Conservation (phyloP, 495 filamentous ascomycete species). For the Penicillium turbatum region DNA sequence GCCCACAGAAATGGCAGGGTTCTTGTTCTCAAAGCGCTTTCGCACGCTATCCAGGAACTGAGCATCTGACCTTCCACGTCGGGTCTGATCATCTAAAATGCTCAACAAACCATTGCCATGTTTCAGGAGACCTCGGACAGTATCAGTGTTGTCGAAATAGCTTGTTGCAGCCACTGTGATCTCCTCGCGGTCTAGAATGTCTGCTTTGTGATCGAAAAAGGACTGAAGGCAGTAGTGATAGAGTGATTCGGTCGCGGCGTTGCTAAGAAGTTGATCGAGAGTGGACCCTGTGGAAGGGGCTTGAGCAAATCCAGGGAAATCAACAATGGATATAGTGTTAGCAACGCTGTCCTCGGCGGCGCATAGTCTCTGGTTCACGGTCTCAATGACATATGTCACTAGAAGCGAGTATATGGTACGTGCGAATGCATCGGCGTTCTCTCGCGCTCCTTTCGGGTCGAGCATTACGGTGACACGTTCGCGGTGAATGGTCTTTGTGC, state of each 20-base stretch:
- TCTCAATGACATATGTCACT: slow-evolving; percentile 89
- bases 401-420: slow-evolving; percentile 93
- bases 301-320: slow-evolving; percentile 94
- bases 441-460: slow-evolving; percentile 82
- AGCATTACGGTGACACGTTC: slow-evolving; percentile 97
- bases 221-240: slow-evolving; percentile 92
- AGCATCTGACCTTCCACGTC: slow-evolving; percentile 78
- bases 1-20: slow-evolving; percentile 77
- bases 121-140: slow-evolving; percentile 85
- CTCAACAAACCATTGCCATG: slow-evolving; percentile 85
- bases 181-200: slow-evolving; percentile 88
- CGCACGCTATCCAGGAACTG: slow-evolving; percentile 86
- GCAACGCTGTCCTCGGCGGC: slow-evolving; percentile 81
- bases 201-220: slow-evolving; percentile 91
- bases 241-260: slow-evolving; percentile 83
- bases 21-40: slow-evolving; percentile 91
- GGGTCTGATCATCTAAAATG: slow-evolving; percentile 93
- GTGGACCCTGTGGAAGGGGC: slow-evolving; percentile 74
- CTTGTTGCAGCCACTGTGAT: slow-evolving; percentile 82
- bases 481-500: slow-evolving; percentile 88
- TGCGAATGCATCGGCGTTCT: slow-evolving; percentile 89
- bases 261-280: slow-evolving; percentile 90
- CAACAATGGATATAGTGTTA: slow-evolving; percentile 91
- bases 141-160: slow-evolving; percentile 96
- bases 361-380: slow-evolving; percentile 84